phyloP scores from a whole-genome alignment of 441 rosid genomes.

The Adansonia madagascariensis region DNA sequence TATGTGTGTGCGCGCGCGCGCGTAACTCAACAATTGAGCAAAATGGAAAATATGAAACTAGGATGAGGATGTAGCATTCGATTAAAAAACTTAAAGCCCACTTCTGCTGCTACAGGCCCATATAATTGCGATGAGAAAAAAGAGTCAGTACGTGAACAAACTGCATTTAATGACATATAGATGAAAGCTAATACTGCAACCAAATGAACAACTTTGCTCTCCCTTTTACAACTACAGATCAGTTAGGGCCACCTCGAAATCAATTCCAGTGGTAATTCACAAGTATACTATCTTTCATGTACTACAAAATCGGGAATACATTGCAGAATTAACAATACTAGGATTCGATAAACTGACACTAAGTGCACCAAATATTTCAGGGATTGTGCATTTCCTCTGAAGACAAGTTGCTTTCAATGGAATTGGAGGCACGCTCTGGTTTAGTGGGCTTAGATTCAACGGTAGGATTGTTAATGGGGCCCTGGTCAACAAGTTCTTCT shows the following conservation, averaged over 20 bases:
- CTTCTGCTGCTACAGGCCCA: not conserved
- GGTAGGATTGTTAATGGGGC: slow-evolving; percentile 36
- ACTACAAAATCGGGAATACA: slow-evolving; percentile 10
- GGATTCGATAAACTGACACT: not conserved
- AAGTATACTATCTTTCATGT: not conserved
- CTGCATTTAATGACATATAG: not conserved
- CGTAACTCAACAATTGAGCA: not conserved
- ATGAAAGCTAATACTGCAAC: not conserved
- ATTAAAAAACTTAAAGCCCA: not conserved
- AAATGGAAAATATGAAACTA: not conserved
- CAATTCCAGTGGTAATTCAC: slow-evolving; percentile 15
- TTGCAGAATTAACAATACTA: not conserved
- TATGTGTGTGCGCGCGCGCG: too few species aligned
- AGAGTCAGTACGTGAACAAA: not conserved
- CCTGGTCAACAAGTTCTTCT: slow-evolving; percentile 44
- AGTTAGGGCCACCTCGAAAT: slow-evolving; percentile 7
- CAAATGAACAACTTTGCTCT: slow-evolving; percentile 28
- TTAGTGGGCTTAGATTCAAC: slow-evolving; percentile 32
- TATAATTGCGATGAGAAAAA: not conserved
- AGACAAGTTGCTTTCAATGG: slow-evolving; percentile 46
- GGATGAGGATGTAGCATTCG: not conserved
- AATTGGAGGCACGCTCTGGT: slow-evolving; percentile 38
- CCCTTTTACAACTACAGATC: slow-evolving; percentile 18
- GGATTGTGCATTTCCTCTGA: slow-evolving; percentile 57
- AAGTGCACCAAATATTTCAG: slow-evolving; percentile 30